Evolutionary conservation across 768 basidiomycete species (phyloP), one percentile per base, ranked within the genome.

Genomic region (Mycena galopus): DNA sequence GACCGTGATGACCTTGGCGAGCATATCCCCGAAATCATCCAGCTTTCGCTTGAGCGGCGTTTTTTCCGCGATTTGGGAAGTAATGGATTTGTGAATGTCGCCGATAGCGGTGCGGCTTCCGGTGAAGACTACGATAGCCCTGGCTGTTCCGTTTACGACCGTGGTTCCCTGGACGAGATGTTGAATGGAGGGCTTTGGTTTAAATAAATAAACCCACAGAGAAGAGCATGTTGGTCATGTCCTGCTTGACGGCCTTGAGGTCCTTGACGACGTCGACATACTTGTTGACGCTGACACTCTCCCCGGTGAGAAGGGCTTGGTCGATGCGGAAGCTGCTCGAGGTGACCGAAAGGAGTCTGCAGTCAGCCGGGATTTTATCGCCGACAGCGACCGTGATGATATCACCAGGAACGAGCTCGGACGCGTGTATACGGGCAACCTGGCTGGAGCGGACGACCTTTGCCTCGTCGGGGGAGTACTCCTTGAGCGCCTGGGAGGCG

Each of bases 171-270:
- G 73, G 23, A 59, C 27, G 10, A 11, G 11, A 27, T 7, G 21
- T 62, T 50, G 61, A 12, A 50, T 32, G 42, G 30, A 21, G 9
- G 5, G 32, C 9, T 14, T 14, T 30, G 12, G 37, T 12, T 32
- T 3, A 50, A 47, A 32, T 42, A 68, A 65, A 39, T 21, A 32
- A 51, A 81, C 91, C 77, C 77, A 96, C 96, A 11, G 95, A 92
- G 83, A 99, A 99, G 14, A 99, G 85, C 83, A 98, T 98, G 82
- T 98, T 99, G 68, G 88, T 92, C 97, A 97, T 97, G 78, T 99
- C 97, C 82, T 99, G 97, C 83, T 97, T 98, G 69, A 99, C 97
- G 9, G 97, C 97, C 75, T 86, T 88, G 39, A 77, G 58, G 78
- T 98, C 97, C 12, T 84, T 75, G 56, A 99, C 92, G 33, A 87